Percentiles rank a stretch among this genome's conserved stretches.
Conservation (phyloP, 2,329 filamentous ascomycete species). For the Fusarium tuaranense region DNA sequence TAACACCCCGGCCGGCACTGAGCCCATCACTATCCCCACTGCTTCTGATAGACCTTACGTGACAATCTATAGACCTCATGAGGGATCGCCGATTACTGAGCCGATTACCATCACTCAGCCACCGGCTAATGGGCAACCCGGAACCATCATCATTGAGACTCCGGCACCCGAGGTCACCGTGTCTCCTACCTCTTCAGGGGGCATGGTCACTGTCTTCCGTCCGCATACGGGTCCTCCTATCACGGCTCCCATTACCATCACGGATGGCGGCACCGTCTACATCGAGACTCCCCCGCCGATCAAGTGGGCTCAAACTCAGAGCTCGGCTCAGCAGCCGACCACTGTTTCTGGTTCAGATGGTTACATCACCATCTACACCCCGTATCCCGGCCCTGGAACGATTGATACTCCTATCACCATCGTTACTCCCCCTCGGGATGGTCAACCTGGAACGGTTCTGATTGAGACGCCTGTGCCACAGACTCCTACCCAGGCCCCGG, state of each 20-base stretch:
- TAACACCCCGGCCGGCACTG: neutral
- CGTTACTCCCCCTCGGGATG: conserved; percentile 12
- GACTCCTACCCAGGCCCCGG: neutral
- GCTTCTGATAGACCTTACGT: neutral
- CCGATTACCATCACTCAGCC: conserved; percentile 3
- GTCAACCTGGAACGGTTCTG: conserved; percentile 24
- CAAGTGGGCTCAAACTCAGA: neutral
- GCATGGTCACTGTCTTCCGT: conserved; percentile 25
- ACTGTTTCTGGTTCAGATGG: conserved; percentile 23
- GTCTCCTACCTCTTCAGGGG: conserved; percentile 13
- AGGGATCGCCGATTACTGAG: neutral
- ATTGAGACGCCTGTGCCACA: conserved; percentile 9
- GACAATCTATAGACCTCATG: neutral
- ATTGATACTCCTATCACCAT: conserved; percentile 33
- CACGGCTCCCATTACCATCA: conserved; percentile 28
- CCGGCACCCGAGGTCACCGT: conserved; percentile 24
- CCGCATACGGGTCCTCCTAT: conserved; percentile 22
- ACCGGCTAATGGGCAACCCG: neutral
- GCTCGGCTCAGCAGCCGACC: neutral
- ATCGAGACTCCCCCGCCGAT: conserved; percentile 15
- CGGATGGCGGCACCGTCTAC: conserved; percentile 22
- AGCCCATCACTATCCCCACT: neutral
- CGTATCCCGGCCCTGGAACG: conserved; percentile 26
- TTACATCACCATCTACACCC: conserved; percentile 28
- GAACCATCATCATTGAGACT: conserved; percentile 26